Base-by-base conservation (phyloP, 352 stramenopile species). In the Globisporangium megalacanthum region DNA sequence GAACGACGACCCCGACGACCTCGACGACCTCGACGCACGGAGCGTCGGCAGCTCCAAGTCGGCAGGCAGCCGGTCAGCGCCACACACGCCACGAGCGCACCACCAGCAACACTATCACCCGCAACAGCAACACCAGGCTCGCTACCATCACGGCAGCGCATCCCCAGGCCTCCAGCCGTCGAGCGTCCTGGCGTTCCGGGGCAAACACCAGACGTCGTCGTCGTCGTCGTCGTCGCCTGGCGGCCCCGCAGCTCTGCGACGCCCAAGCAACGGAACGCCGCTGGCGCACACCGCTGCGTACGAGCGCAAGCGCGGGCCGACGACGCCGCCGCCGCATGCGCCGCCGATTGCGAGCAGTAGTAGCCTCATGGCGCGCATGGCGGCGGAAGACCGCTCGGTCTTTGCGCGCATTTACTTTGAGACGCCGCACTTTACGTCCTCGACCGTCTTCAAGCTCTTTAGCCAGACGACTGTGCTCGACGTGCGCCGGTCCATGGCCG, bases 361-460 rank as follows among this genome's bases (percentile, higher is more conserved):
- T n/a, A 22, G 6, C 15, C 42, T 47, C 42, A 47, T 52, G 36
- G 44, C 49, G 31, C 58, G 55, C 0, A 53, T 62, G 49, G 53
- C 62, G 20, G 62, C 68, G 6, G 72, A 88, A 5, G 77, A 87
- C 22, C 75, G 77, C 49, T 79, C 75, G 36, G 84, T 77, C 15
- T 94, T 89, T 61, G 84, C 79, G 33, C 71, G 84, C 44, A 94
- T 94, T 64, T 94, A 88, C 65, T 94, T 90, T 58, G 78, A 94
- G 49, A 90, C 84, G 64, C 73, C 85, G 47, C 88, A 57, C 61
- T 91, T 92, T 52, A 91, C 80, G 56, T 92, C 81, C 29, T 92
- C 81, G 8, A 91, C 81, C 2, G 79, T 94, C 29, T 89, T 94
- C 64, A 88, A 85, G 58, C 61, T 94, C 33, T 67, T 79, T 8